Evolutionary conservation across 2,329 filamentous ascomycete species (phyloP), one percentile per base, ranked within the genome.

Genomic region (Tolypocladium nubicola): DNA sequence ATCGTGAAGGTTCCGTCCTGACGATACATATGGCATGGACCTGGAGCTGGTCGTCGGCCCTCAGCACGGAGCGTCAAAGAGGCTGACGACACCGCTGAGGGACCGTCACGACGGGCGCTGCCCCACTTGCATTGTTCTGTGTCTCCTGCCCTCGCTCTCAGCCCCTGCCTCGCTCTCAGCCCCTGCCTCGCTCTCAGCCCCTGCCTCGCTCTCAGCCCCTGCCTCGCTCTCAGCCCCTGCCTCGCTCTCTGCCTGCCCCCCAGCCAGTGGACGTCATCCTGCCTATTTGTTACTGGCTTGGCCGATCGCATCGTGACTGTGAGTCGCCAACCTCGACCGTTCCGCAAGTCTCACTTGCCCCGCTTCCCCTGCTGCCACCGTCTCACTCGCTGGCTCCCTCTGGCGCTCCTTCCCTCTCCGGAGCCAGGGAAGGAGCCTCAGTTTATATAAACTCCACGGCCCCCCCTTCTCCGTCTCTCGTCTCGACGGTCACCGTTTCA

Each of bases 211-310:
- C 45, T n/a, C n/a, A n/a, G n/a, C n/a, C n/a, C n/a, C n/a, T n/a
- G n/a, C n/a, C 45, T 23, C 45, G 4, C 23, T 10, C 45, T 23
- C 45, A 33, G 45, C 45, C 45, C 26, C 45, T 49, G 45, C 45
- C 45, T 26, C 23, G n/a, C n/a, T n/a, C n/a, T n/a, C n/a, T n/a
- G n/a, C n/a, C n/a, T n/a, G n/a, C n/a, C n/a, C 6, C 45, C 45
- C 43, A 30, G 2, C 23, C 23, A 30, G 26, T 26, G 26, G 23
- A 49, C 52, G 52, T 53, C 58, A 33, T 71, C 52, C 37, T 40
- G 52, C 43, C 41, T 23, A 21, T 1, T n/a, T 23, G 41, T 1
- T n/a, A 45, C 35, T 53, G 52, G 19, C 52, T 38, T 53, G 52
- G 19, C 52, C 45, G 45, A 41, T 41, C n/a, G 39, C 16, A 43